Conservation (phyloP, 1,139 yeast genomes). For the Arxiozyma slooffiae region DNA sequence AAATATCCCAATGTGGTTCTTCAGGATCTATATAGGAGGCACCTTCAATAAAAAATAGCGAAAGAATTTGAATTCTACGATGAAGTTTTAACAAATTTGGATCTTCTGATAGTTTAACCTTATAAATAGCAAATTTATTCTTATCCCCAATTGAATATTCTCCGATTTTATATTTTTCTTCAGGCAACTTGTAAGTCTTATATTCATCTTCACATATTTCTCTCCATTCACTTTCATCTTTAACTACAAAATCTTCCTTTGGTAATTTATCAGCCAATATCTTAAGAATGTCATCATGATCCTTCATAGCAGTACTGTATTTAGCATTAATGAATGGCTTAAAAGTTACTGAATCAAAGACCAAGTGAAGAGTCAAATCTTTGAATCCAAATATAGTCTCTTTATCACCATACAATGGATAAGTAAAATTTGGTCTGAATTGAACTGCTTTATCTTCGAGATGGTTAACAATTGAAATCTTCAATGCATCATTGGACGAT, state of each 20-base stretch:
- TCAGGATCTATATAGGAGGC: slow-evolving; percentile 83
- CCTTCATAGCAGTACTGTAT: slow-evolving; percentile 43
- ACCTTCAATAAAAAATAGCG: slow-evolving; percentile 81
- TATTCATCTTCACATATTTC: slow-evolving; percentile 44
- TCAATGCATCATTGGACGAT: slow-evolving; percentile 56
- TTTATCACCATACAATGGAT: slow-evolving; percentile 86
- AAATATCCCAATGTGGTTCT: slow-evolving; percentile 68
- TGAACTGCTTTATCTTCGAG: slow-evolving; percentile 44
- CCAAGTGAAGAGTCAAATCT: slow-evolving; percentile 46
- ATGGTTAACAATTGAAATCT: slow-evolving; percentile 46
- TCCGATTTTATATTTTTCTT: slow-evolving; percentile 9
- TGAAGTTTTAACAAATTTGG: slow-evolving; percentile 39
- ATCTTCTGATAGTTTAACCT: slow-evolving; percentile 22
- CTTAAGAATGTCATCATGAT: slow-evolving; percentile 36
- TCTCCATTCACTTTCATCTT: slow-evolving; percentile 61
- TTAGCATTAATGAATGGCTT: slow-evolving; percentile 49
- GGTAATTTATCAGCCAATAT: slow-evolving; percentile 54
- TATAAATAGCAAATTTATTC: slow-evolving; percentile 31
- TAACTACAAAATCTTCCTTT: slow-evolving; percentile 41
- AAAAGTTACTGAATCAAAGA: slow-evolving; percentile 47
- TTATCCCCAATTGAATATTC: slow-evolving; percentile 27
- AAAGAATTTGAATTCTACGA: slow-evolving; percentile 65
- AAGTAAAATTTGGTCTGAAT: slow-evolving; percentile 71
- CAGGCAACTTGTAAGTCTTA: slow-evolving; percentile 19
- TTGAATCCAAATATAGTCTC: slow-evolving; percentile 84